Percentiles rank a stretch among this genome's conserved stretches.
Evolutionary conservation across 225 moss, liverwort and hornwort species (phyloP).

Genomic region (Ulota crispa): DNA sequence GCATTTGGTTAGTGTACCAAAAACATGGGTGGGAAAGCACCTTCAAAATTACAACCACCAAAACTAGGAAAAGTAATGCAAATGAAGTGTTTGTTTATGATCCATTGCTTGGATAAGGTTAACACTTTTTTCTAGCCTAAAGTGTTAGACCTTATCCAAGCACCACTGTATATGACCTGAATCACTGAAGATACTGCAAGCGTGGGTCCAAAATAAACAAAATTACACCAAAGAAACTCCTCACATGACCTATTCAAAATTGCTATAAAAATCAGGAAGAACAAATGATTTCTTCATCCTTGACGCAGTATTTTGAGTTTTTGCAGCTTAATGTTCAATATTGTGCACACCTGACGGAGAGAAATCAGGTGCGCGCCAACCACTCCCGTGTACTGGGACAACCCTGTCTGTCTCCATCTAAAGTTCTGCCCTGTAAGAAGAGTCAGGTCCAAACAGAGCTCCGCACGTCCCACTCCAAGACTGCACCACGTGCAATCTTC

Average conservation of each 20-base stretch:
- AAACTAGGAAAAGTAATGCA: too few relatives aligned
- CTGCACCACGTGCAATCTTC: slow-evolving; percentile 57
- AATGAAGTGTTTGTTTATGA: too few relatives aligned
- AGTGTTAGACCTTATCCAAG: too few relatives aligned
- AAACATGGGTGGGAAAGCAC: too few relatives aligned
- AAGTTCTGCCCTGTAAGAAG: slow-evolving; percentile 88
- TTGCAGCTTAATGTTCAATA: neutral
- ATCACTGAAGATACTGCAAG: neutral
- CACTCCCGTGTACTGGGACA: slow-evolving; percentile 75
- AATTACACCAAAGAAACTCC: neutral
- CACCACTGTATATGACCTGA: neutral
- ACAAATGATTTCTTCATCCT: neutral
- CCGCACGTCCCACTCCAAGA: slow-evolving; percentile 68
- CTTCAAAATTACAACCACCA: too few relatives aligned
- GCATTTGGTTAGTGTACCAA: too few relatives aligned
- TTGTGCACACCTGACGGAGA: slow-evolving; percentile 37
- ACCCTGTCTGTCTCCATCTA: slow-evolving; percentile 75
- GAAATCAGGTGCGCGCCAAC: slow-evolving; percentile 75
- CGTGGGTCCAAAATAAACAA: neutral
- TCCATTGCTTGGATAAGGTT: too few relatives aligned
- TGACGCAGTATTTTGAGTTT: neutral
- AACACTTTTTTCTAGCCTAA: too few relatives aligned
- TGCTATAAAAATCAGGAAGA: too few relatives aligned
- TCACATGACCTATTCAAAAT: neutral
- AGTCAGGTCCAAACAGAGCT: slow-evolving; percentile 79